Percentiles rank a stretch among this genome's conserved stretches.
Conservation (phyloP, 192 early-diverging fungal genomes). For the Allomyces macrogynus region DNA sequence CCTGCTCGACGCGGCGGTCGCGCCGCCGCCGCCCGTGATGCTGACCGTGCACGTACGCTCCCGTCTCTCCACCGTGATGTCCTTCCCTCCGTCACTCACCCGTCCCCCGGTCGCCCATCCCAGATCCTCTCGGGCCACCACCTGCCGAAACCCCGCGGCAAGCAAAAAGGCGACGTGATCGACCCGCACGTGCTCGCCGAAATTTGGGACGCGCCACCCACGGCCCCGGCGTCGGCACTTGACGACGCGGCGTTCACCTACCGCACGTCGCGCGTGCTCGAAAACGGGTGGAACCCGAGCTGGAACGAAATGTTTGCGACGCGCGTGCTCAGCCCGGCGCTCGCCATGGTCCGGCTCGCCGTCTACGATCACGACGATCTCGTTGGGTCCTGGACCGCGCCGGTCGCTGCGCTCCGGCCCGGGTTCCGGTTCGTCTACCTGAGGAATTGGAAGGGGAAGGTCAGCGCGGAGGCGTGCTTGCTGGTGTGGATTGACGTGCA, state of each 20-base stretch:
- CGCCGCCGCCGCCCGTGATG: background rate
- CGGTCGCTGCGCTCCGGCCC: too few relatives aligned
- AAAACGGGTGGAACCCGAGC: constrained; percentile 21
- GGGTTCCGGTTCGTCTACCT: background rate
- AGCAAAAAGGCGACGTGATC: constrained; percentile 20
- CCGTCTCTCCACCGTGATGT: too few relatives aligned
- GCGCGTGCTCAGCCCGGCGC: background rate
- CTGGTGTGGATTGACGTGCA: background rate
- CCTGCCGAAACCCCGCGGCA: constrained; percentile 38
- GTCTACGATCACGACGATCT: background rate
- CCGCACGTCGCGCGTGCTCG: constrained; percentile 26
- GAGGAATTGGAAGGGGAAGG: background rate
- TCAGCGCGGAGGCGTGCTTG: background rate
- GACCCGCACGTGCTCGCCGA: constrained; percentile 44
- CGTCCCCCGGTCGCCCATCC: too few relatives aligned
- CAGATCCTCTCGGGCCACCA: constrained; percentile 40
- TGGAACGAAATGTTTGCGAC: background rate
- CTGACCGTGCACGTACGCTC: constrained; percentile 15
- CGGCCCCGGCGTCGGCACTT: too few relatives aligned
- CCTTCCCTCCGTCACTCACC: too few relatives aligned
- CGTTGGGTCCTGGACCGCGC: too few relatives aligned
- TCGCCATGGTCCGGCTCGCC: background rate
- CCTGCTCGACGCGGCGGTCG: constrained; percentile 7
- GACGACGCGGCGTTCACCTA: too few relatives aligned
- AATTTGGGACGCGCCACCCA: constrained; percentile 15